Conservation (phyloP, 768 basidiomycete species). For the Collybia sp. region DNA sequence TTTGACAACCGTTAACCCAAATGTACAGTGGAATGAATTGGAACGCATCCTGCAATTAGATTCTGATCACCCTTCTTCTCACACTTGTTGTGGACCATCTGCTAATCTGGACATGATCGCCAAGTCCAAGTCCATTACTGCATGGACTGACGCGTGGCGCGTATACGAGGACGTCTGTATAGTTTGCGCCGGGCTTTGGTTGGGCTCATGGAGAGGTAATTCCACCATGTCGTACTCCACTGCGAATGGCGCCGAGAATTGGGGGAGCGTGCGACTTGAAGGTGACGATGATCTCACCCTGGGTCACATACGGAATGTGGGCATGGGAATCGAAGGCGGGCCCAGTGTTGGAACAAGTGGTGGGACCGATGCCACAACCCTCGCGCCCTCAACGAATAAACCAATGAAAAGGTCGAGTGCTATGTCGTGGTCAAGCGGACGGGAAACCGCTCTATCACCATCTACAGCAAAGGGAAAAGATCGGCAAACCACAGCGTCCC, state of each 20-base stretch:
- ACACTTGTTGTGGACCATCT: constrained; percentile 31
- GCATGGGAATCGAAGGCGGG: constrained; percentile 70
- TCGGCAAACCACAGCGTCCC: constrained; percentile 26
- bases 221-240: constrained; percentile 45
- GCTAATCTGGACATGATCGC: constrained; percentile 17
- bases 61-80: constrained; percentile 23
- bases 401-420: constrained; percentile 39
- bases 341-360: constrained; percentile 28
- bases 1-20: neutral
- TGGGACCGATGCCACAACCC: constrained; percentile 7
- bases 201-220: constrained; percentile 59
- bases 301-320: constrained; percentile 49
- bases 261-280: constrained; percentile 56
- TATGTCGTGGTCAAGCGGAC: constrained; percentile 45
- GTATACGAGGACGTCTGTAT: constrained; percentile 85
- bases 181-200: constrained; percentile 80
- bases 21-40: constrained; percentile 68
- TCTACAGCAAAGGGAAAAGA: constrained; percentile 18
- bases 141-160: constrained; percentile 75
- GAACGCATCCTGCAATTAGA: constrained; percentile 64
- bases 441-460: constrained; percentile 20
- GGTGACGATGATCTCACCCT: constrained; percentile 61
- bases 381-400: constrained; percentile 26
- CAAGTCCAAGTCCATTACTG: constrained; percentile 36
- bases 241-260: constrained; percentile 41